phyloP scores from a whole-genome alignment of 352 stramenopile genomes.

The Globisporangium lucens region DNA sequence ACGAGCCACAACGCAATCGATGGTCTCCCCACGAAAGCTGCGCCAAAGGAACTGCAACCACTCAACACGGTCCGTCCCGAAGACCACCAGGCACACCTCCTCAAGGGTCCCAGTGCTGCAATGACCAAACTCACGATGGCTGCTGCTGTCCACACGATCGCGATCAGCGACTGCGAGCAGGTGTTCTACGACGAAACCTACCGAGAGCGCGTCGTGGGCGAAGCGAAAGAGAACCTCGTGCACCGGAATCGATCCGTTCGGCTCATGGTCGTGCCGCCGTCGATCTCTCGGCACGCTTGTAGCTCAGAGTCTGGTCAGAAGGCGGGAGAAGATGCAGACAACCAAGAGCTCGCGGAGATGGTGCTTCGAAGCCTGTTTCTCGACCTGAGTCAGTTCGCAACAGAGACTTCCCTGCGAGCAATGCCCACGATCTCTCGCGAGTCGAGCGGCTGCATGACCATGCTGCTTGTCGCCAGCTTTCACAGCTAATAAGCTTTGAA shows the following conservation, averaged over 20 bases:
- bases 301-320: too few relatives aligned
- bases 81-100: too few relatives aligned
- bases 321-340: not conserved
- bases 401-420: not conserved
- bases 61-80: too few relatives aligned
- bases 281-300: not conserved
- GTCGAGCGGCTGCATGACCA: conserved; percentile 14
- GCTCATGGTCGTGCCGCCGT: conserved; percentile 29
- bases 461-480: not conserved
- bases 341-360: conserved; percentile 28
- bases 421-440: conserved; percentile 8
- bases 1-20: too few relatives aligned
- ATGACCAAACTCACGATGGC: not conserved
- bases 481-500: too few relatives aligned
- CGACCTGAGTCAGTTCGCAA: conserved; percentile 34
- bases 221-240: conserved; percentile 25
- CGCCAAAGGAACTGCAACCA: not conserved
- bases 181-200: conserved; percentile 55
- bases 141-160: conserved; percentile 24
- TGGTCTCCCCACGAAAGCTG: not conserved
- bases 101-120: not conserved
- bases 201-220: conserved; percentile 35
- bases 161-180: conserved; percentile 29
- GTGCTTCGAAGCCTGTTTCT: conserved; percentile 45
- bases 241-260: conserved; percentile 20